phyloP scores from a whole-genome alignment of 2,329 filamentous ascomycete species.

The Beauveria australis region DNA sequence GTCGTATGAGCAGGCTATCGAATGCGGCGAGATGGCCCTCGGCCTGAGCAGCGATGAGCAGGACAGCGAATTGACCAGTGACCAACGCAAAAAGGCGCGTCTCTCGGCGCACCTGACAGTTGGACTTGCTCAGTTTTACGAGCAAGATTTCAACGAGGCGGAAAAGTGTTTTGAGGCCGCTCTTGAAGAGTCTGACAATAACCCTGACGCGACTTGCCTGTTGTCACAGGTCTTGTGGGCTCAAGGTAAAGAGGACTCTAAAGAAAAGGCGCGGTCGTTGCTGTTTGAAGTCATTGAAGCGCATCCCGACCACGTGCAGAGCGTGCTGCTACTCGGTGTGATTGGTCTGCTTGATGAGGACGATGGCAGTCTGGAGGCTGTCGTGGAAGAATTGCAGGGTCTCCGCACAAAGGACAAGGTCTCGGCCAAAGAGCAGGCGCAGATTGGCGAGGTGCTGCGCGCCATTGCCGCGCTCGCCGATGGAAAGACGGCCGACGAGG shows the following conservation, averaged over 20 bases:
- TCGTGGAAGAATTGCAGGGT: conserved; percentile 65
- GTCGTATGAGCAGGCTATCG: conserved; percentile 59
- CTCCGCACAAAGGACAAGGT: conserved; percentile 62
- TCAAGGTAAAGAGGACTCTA: conserved; percentile 65
- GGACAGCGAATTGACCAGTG: conserved; percentile 54
- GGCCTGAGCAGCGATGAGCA: conserved; percentile 68
- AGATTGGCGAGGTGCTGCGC: conserved; percentile 67
- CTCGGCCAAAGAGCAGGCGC: conserved; percentile 53
- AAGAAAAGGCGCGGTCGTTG: conserved; percentile 66
- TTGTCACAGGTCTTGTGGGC: conserved; percentile 92
- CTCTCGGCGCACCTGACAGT: conserved; percentile 81
- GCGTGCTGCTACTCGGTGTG: conserved; percentile 72
- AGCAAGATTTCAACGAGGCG: conserved; percentile 55
- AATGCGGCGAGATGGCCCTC: conserved; percentile 73
- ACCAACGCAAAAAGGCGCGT: conserved; percentile 60
- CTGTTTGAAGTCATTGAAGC: conserved; percentile 74
- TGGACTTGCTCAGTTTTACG: conserved; percentile 74
- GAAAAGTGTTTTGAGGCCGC: conserved; percentile 74
- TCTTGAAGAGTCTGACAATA: conserved; percentile 64
- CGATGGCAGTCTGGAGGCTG: conserved; percentile 69
- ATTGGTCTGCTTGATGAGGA: conserved; percentile 78
- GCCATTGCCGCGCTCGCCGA: conserved; percentile 57
- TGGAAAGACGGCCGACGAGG: conserved; percentile 38
- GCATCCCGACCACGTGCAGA: conserved; percentile 66
- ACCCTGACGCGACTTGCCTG: conserved; percentile 79